Conservation (phyloP, 768 basidiomycete genomes). For the Podaxis sp. region DNA sequence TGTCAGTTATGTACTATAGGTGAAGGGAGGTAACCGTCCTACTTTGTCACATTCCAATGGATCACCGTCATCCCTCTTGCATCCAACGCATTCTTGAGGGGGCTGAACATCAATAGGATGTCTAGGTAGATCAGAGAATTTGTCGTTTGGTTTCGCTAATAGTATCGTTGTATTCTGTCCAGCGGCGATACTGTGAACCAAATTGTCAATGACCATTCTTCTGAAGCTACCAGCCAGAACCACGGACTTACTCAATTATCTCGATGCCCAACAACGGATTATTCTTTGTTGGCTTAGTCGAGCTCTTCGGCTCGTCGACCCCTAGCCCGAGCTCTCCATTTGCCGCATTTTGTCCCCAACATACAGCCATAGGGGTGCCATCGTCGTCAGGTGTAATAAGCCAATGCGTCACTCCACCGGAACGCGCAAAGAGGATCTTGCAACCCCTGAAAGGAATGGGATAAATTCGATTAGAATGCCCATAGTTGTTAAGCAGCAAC, state of each 20-base stretch:
- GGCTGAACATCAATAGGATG: slow-evolving; percentile 74
- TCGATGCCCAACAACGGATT: slow-evolving; percentile 72
- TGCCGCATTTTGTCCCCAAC: slow-evolving; percentile 84
- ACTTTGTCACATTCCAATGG: slow-evolving; percentile 93
- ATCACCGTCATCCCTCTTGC: slow-evolving; percentile 67
- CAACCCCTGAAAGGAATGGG: slow-evolving; percentile 55
- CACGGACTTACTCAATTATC: slow-evolving; percentile 63
- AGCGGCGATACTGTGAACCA: slow-evolving; percentile 61
- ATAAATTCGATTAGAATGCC: slow-evolving; percentile 1
- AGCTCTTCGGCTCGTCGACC: slow-evolving; percentile 77
- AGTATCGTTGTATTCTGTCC: slow-evolving; percentile 87
- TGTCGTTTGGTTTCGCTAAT: slow-evolving; percentile 73
- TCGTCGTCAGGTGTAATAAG: slow-evolving; percentile 75
- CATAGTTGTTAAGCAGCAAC: slow-evolving; percentile 20
- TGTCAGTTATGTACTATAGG: slow-evolving; percentile 2
- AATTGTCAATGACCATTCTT: neutral
- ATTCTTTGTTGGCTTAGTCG: slow-evolving; percentile 78
- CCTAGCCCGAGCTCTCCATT: slow-evolving; percentile 87
- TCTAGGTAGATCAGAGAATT: slow-evolving; percentile 73
- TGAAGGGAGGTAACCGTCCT: slow-evolving; percentile 6
- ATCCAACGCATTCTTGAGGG: slow-evolving; percentile 69
- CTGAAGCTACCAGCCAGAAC: neutral
- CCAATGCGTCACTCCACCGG: slow-evolving; percentile 92
- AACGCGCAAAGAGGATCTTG: slow-evolving; percentile 64
- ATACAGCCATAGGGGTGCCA: slow-evolving; percentile 75